Conservation (phyloP, 805 yeast genomes). For the Saccharomycopsis vini region DNA sequence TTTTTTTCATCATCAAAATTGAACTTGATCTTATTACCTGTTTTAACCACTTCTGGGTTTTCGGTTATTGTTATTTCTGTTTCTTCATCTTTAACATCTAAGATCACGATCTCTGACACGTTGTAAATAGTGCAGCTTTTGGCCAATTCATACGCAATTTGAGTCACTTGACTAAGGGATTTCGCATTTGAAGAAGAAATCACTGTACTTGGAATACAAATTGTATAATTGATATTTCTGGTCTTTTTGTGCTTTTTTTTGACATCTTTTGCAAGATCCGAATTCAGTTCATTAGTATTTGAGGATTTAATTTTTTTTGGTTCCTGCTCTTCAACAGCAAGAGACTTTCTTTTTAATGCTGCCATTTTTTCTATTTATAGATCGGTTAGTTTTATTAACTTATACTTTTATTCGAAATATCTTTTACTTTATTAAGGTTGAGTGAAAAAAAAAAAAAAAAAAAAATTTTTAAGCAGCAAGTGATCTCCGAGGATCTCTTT, state of each 20-base stretch:
- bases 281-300: too few relatives aligned
- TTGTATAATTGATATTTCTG: constrained; percentile 33
- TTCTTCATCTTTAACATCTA: constrained; percentile 37
- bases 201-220: constrained; percentile 68
- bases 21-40: constrained; percentile 18
- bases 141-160: constrained; percentile 69
- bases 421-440: too few relatives aligned
- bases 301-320: too few relatives aligned
- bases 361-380: too few relatives aligned
- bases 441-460: too few relatives aligned
- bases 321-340: too few relatives aligned
- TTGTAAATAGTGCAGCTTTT: constrained; percentile 60
- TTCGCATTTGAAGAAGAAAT: constrained; percentile 46
- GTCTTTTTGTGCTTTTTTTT: constrained; percentile 15
- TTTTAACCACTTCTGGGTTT: constrained; percentile 4
- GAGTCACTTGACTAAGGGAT: constrained; percentile 66
- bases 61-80: not conserved
- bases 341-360: too few relatives aligned
- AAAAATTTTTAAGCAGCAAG: too few relatives aligned
- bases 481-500: too few relatives aligned
- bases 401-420: too few relatives aligned
- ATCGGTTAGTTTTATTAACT: too few relatives aligned
- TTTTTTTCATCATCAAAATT: constrained; percentile 24
- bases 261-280: too few relatives aligned
- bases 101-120: constrained; percentile 65